Percentiles rank a stretch among this genome's conserved stretches.
phyloP scores from a whole-genome alignment of 805 yeast genomes.

The Candida odintsovae region DNA sequence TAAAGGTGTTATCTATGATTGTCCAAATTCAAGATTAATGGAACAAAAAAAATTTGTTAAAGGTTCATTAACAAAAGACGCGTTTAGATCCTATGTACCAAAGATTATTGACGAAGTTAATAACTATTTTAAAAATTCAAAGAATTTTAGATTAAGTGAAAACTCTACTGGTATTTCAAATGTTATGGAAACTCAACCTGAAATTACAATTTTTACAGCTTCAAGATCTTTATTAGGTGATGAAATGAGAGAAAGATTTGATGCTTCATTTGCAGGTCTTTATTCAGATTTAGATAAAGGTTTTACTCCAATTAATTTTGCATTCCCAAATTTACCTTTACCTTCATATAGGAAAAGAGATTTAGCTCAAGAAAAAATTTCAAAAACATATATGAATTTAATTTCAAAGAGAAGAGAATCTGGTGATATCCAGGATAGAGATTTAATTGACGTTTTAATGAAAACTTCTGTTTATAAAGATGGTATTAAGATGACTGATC shows the following conservation, averaged over 20 bases:
- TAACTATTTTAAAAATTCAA: conserved; percentile 53
- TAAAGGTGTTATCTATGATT: conserved; percentile 94
- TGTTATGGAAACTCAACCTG: conserved; percentile 85
- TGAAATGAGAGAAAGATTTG: conserved; percentile 80
- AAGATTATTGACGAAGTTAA: conserved; percentile 72
- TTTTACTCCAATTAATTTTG: conserved; percentile 92
- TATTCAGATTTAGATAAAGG: conserved; percentile 94
- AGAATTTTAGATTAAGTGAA: conserved; percentile 38
- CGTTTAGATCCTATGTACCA: conserved; percentile 85
- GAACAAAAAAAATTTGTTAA: conserved; percentile 98
- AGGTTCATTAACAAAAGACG: conserved; percentile 77
- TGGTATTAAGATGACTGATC: conserved; percentile 91
- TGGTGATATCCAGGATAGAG: conserved; percentile 79
- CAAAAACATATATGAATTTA: conserved; percentile 73
- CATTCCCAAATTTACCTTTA: conserved; percentile 89
- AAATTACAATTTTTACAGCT: conserved; percentile 94
- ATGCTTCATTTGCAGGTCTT: conserved; percentile 75
- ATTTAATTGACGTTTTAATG: conserved; percentile 85
- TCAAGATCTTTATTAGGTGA: conserved; percentile 87
- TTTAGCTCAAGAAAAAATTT: conserved; percentile 76
- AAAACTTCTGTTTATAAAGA: conserved; percentile 82
- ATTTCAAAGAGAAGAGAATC: conserved; percentile 67
- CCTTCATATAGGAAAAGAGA: conserved; percentile 84
- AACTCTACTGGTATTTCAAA: conserved; percentile 46
- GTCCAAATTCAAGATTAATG: conserved; percentile 91